Evolutionary conservation across 192 early-diverging fungal species (phyloP).

Genomic region (Backusella luteola): DNA sequence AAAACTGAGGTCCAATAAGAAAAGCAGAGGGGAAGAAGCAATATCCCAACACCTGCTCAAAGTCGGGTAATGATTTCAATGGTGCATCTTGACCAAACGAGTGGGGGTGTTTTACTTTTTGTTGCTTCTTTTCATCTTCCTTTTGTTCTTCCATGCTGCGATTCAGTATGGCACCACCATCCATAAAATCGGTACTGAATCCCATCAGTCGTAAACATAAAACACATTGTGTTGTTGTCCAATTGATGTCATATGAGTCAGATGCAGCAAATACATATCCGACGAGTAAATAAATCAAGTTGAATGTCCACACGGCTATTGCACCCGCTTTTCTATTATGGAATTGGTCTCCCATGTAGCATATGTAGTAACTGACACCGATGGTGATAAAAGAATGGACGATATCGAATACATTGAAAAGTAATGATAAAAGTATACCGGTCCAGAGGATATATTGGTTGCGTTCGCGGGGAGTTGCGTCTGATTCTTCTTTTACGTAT

Average conservation of each 20-base stretch:
- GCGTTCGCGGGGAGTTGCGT: conserved; percentile 37
- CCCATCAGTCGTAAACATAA: conserved; percentile 62
- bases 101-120: conserved; percentile 15
- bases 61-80: conserved; percentile 41
- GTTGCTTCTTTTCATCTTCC: neutral
- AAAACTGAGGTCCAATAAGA: conserved; percentile 63
- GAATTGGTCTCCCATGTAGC: conserved; percentile 25
- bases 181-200: conserved; percentile 57
- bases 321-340: conserved; percentile 37
- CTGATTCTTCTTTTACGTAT: conserved; percentile 18
- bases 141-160: neutral
- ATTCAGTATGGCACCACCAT: conserved; percentile 29
- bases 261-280: conserved; percentile 45
- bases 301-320: conserved; percentile 44
- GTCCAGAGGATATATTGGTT: conserved; percentile 43
- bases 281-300: conserved; percentile 44
- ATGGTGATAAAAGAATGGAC: conserved; percentile 51
- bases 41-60: conserved; percentile 48
- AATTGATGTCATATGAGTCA: conserved; percentile 57
- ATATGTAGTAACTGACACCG: conserved; percentile 41
- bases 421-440: conserved; percentile 46
- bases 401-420: conserved; percentile 47
- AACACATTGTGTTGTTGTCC: conserved; percentile 64
- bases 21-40: conserved; percentile 56
- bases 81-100: conserved; percentile 49